Base-by-base conservation (phyloP, 345 rosid species). In the Hypericum perforatum region DNA sequence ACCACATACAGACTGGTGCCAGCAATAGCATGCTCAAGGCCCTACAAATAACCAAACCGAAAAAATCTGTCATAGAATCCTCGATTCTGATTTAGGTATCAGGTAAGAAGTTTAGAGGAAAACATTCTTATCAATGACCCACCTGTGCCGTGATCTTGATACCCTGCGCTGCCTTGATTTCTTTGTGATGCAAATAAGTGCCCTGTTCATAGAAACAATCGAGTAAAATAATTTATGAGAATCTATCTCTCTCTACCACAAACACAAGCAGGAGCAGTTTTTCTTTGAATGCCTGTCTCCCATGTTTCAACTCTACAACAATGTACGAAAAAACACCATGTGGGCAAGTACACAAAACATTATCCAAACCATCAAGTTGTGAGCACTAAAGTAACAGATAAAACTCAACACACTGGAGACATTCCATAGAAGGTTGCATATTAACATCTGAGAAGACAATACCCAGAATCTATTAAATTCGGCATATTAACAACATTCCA, bases 141-240 rank as follows among this genome's bases (percentile, higher is more conserved):
- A 91, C 98, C 96, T 88, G 98, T 22, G 83, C 96, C 40, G 86
- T 65, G 41, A 92, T 85, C 73, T 92, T 92, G 69, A 92, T 88
- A 64, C 96, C 94, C 81, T 81, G 90, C 42, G 95, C 96, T 58
- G 98, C 98, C 76, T 81, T 92, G 58, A 83, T 85, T 63, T 82
- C 82, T 71, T 85, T 92, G 53, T 82, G 89, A 70, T 88, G 96
- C 64, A 82, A 11, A 61, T 85, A 88, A 7, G 82, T 71, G 53
- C 98, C 96, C 98, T 92, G 80, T 66, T 70, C 76, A 71, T 40
- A 69, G 61, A 2, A 46, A 65, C 59, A 72, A 63, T 43, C 13
- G 32, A 13, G 9, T 9, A 8, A 45, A 11, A 16, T 5, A 1
- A 45, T 45, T 8, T 6, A 45, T 11, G 12, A 45, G 7, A 9